Conservation (phyloP, 108 stramenopile genomes). For the Aurantiochytrium sp. region DNA sequence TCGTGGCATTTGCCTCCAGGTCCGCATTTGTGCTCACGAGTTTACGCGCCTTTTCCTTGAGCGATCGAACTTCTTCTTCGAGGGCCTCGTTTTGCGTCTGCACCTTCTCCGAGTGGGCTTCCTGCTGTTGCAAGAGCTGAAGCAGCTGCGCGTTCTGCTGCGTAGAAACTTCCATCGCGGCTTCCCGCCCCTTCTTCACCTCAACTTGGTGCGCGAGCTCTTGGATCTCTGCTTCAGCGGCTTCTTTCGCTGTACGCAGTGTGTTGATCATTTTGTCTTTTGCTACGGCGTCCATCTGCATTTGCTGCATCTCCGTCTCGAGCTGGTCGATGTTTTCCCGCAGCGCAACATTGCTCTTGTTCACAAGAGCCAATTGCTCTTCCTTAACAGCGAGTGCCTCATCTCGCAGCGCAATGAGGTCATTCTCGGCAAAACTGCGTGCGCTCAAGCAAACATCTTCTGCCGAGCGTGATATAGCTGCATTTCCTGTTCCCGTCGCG, state of each 20-base stretch:
- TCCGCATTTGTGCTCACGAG: background rate
- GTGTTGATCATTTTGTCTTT: background rate
- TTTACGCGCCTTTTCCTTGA: background rate
- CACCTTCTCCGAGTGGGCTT: background rate
- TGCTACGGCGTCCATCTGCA: background rate
- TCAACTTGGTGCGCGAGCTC: background rate
- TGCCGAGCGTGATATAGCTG: too few relatives aligned
- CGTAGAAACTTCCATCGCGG: background rate
- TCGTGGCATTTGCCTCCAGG: background rate
- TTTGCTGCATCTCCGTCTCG: background rate
- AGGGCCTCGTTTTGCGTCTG: background rate
- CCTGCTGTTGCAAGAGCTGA: background rate
- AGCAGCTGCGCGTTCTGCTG: constrained; percentile 8
- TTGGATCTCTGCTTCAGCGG: background rate
- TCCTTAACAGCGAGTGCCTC: background rate
- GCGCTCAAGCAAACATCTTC: constrained; percentile 9
- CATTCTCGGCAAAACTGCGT: background rate
- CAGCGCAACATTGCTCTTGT: background rate
- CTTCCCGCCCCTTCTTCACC: background rate
- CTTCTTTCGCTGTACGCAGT: background rate
- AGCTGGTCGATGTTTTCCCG: constrained; percentile 6
- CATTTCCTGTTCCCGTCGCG: too few relatives aligned
- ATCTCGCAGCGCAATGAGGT: background rate
- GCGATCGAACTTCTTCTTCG: background rate
- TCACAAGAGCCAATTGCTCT: background rate